Evolutionary conservation across 257 asterid genomes (phyloP).

Genomic region (Nemophila menziesii): DNA sequence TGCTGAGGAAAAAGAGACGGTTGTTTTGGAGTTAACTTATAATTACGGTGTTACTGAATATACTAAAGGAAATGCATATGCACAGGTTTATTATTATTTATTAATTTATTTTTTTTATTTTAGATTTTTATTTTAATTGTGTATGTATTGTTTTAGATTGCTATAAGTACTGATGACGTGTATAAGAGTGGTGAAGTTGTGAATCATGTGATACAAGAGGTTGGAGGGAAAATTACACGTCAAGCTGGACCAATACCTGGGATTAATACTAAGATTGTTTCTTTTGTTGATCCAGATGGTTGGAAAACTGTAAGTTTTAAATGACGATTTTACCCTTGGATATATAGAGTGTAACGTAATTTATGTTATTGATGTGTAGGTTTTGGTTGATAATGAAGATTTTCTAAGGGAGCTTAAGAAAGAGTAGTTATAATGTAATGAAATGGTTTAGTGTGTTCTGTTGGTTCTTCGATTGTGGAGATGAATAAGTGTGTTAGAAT

Average conservation of each 20-base stretch:
- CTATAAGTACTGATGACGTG: slow-evolving; percentile 76
- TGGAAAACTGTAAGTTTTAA: slow-evolving; percentile 81
- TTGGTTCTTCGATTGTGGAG: neutral
- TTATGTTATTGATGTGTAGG: slow-evolving; percentile 26
- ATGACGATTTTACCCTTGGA: neutral
- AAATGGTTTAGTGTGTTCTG: slow-evolving; percentile 7
- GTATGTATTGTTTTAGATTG: slow-evolving; percentile 36
- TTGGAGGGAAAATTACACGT: slow-evolving; percentile 90
- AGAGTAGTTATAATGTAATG: slow-evolving; percentile 11
- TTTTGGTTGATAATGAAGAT: slow-evolving; percentile 81
- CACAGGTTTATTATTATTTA: slow-evolving; percentile 52
- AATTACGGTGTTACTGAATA: slow-evolving; percentile 92
- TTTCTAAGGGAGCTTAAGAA: slow-evolving; percentile 72
- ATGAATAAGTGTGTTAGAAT: neutral
- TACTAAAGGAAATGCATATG: slow-evolving; percentile 93
- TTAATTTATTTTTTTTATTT: neutral
- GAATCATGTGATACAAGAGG: slow-evolving; percentile 63
- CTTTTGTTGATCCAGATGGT: slow-evolving; percentile 95
- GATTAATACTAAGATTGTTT: slow-evolving; percentile 74
- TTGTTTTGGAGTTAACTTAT: slow-evolving; percentile 83
- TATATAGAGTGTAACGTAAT: too few relatives aligned
- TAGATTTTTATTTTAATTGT: neutral
- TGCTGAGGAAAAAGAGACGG: slow-evolving; percentile 76
- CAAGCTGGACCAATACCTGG: slow-evolving; percentile 90
- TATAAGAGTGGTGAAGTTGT: slow-evolving; percentile 88